These are phyloP conservation scores for Geotrichum macrosporum DNA, from an alignment of 1,139 yeast species.

Conservation along the genomic window DNA sequence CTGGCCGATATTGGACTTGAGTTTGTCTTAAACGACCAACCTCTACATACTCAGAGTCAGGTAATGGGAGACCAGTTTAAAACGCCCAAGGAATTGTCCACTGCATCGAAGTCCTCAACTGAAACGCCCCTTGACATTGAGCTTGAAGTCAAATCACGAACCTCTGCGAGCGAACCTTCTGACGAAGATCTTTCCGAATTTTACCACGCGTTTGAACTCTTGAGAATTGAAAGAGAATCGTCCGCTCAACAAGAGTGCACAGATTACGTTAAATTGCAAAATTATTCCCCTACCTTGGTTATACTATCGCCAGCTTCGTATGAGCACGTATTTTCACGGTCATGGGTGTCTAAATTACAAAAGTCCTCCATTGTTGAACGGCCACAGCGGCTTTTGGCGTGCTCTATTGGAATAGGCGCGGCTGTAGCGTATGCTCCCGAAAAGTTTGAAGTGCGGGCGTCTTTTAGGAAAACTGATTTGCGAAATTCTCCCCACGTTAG, in stretches of 20 bases:
- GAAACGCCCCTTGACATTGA: no score
- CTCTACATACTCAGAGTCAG: neutral
- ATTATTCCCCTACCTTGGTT: conserved; percentile 24
- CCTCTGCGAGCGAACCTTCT: no score
- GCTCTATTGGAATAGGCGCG: conserved; percentile 72
- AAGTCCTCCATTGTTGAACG: conserved; percentile 72
- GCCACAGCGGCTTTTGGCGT: conserved; percentile 74
- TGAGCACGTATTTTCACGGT: conserved; percentile 65
- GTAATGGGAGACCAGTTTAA: neutral
- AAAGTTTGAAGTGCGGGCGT: conserved; percentile 50
- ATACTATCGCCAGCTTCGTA: conserved; percentile 36
- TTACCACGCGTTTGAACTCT: conserved; percentile 2
- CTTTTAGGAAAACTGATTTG: conserved; percentile 47
- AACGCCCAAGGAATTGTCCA: neutral
- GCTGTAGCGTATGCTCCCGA: conserved; percentile 70
- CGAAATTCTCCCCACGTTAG: conserved; percentile 54
- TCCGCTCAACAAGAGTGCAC: no score
- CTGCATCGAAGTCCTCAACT: no score
- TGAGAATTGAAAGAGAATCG: no score
- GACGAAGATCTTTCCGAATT: conserved; percentile 5
- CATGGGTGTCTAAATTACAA: conserved; percentile 71
- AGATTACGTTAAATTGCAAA: no score
- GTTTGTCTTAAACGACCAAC: conserved; percentile 5
- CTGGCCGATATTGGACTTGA: conserved; percentile 13
- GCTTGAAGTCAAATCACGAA: no score